Percentiles rank a stretch among this genome's conserved stretches.
phyloP scores from a whole-genome alignment of 73 alveolate genomes.

The Symbiodinium natans region DNA sequence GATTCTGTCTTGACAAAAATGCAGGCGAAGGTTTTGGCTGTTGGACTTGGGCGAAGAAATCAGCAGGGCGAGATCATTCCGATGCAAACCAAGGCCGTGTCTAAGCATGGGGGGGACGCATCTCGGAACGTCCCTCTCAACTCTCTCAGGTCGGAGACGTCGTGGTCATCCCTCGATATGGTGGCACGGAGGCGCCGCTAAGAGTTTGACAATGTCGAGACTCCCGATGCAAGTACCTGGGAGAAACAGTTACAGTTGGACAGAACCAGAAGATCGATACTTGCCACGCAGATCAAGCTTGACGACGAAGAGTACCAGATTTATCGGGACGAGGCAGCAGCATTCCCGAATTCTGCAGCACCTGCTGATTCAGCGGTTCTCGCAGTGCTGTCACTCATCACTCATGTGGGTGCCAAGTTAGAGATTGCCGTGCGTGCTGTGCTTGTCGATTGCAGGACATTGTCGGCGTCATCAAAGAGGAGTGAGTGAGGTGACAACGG shows the following conservation, averaged over 20 bases:
- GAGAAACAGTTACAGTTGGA: background rate
- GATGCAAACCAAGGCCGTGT: conserved; percentile 74
- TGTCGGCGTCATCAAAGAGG: conserved; percentile 86
- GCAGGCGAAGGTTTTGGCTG: conserved; percentile 77
- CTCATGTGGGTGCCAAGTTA: too few relatives aligned
- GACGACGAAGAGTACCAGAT: conserved; percentile 74
- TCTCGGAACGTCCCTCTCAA: background rate
- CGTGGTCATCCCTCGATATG: conserved; percentile 81
- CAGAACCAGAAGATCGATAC: background rate
- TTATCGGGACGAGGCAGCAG: conserved; percentile 65
- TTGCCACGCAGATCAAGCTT: conserved; percentile 64
- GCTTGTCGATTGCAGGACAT: conserved; percentile 39
- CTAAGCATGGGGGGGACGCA: background rate
- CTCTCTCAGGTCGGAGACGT: conserved; percentile 54
- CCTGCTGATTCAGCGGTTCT: too few relatives aligned
- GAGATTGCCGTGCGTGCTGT: too few relatives aligned
- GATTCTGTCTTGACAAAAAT: too few relatives aligned
- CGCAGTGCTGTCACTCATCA: too few relatives aligned
- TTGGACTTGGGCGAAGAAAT: conserved; percentile 65
- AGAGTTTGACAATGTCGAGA: background rate
- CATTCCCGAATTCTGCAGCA: background rate
- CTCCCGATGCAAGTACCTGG: background rate
- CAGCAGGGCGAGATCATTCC: conserved; percentile 90
- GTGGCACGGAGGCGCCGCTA: conserved; percentile 60
- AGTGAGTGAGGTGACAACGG: conserved; percentile 33